phyloP scores from a whole-genome alignment of 805 yeast genomes.

The Nakazawaea molendinolei region DNA sequence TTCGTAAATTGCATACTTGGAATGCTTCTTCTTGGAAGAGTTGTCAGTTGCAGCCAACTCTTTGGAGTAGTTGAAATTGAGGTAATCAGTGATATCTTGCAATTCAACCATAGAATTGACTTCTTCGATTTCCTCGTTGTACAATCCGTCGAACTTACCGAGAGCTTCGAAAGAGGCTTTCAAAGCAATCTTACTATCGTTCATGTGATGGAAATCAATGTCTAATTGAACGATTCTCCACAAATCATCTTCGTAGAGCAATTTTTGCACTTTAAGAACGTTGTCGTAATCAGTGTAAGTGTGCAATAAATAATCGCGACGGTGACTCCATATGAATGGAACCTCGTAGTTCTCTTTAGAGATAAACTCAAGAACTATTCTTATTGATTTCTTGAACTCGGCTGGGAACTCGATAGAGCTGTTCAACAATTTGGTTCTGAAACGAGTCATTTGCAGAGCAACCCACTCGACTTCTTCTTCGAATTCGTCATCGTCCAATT shows the following conservation, averaged over 20 bases:
- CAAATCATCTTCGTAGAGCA: conserved; percentile 73
- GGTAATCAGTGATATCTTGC: conserved; percentile 81
- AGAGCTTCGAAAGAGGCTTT: conserved; percentile 49
- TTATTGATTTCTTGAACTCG: conserved; percentile 65
- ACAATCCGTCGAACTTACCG: conserved; percentile 49
- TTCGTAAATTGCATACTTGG: conserved; percentile 57
- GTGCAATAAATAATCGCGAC: conserved; percentile 77
- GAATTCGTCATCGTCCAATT: conserved; percentile 64
- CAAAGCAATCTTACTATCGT: conserved; percentile 60
- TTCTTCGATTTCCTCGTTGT: conserved; percentile 45
- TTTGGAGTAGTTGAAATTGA: conserved; percentile 65
- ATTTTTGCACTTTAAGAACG: conserved; percentile 40
- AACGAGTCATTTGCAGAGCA: conserved; percentile 51
- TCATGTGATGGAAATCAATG: conserved; percentile 78
- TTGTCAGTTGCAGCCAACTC: conserved; percentile 30
- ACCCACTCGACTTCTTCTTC: conserved; percentile 77
- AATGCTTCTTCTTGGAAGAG: conserved; percentile 39
- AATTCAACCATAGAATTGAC: conserved; percentile 67
- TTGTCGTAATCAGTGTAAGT: conserved; percentile 39
- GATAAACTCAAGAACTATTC: conserved; percentile 62
- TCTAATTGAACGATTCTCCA: conserved; percentile 89
- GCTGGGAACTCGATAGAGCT: conserved; percentile 24
- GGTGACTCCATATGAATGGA: conserved; percentile 91
- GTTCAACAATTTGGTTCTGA: conserved; percentile 41
- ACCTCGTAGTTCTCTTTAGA: conserved; percentile 80